Conservation (phyloP, 2,329 filamentous ascomycete genomes). For the Fonsecaea nubica region DNA sequence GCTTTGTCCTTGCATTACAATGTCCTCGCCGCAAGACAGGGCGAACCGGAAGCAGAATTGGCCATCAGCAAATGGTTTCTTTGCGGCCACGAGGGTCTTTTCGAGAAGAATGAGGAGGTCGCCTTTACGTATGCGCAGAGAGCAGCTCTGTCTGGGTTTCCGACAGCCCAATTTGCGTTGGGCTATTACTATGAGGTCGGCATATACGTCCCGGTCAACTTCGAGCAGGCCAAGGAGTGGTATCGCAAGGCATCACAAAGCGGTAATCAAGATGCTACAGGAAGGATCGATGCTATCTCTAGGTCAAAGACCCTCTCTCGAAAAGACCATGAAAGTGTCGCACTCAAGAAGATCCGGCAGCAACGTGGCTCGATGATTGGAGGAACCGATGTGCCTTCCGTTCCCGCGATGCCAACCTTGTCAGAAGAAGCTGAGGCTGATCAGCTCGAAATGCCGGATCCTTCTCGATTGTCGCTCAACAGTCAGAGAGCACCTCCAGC, state of each 20-base stretch:
- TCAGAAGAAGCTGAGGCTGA: slow-evolving; percentile 43
- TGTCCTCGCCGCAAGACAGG: slow-evolving; percentile 86
- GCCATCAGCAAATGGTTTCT: slow-evolving; percentile 99
- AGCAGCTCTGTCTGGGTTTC: slow-evolving; percentile 78
- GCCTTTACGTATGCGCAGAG: slow-evolving; percentile 90
- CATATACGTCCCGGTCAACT: slow-evolving; percentile 83
- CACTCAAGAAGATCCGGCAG: slow-evolving; percentile 84
- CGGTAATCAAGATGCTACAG: slow-evolving; percentile 86
- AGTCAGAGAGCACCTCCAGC: slow-evolving; percentile 42
- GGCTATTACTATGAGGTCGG: slow-evolving; percentile 98
- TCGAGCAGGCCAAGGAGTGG: slow-evolving; percentile 84
- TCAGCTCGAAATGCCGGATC: slow-evolving; percentile 57
- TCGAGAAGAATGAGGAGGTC: slow-evolving; percentile 93
- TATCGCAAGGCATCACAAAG: slow-evolving; percentile 87
- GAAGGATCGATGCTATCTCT: slow-evolving; percentile 81
- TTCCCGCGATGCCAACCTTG: slow-evolving; percentile 53
- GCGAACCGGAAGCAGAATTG: slow-evolving; percentile 90
- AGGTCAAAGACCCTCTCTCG: slow-evolving; percentile 85
- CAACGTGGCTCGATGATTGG: slow-evolving; percentile 68
- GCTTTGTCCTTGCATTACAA: slow-evolving; percentile 95
- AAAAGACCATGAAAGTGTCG: slow-evolving; percentile 89
- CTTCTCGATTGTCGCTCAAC: slow-evolving; percentile 50
- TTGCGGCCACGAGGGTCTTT: slow-evolving; percentile 89
- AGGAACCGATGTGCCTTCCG: slow-evolving; percentile 34
- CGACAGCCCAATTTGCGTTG: slow-evolving; percentile 94